Percentiles rank a stretch among this genome's conserved stretches.
Conservation (phyloP, 441 rosid genomes). For the Bruguiera hainesii region DNA sequence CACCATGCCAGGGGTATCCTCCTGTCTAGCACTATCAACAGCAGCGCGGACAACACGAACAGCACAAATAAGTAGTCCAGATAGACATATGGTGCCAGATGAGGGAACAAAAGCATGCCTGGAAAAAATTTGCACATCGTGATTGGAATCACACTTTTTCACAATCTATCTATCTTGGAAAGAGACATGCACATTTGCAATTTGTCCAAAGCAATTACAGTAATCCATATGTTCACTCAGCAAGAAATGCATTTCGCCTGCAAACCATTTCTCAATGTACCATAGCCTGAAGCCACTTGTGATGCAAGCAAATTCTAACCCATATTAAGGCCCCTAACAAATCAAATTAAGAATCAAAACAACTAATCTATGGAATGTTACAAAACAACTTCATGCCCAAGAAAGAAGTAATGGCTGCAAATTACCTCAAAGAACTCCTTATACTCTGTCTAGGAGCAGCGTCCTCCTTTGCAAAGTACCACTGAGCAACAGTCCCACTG, state of each 20-base stretch:
- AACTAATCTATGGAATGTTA: too few species aligned
- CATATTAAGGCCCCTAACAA: too few species aligned
- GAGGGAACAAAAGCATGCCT: conserved; percentile 90
- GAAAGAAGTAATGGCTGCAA: conserved; percentile 5
- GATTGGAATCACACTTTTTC: neutral
- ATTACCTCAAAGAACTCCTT: conserved; percentile 74
- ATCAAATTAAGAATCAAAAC: neutral
- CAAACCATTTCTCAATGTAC: too few species aligned
- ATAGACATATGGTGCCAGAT: conserved; percentile 72
- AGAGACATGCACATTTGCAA: too few species aligned
- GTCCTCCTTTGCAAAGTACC: conserved; percentile 84
- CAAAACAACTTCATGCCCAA: neutral
- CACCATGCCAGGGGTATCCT: conserved; percentile 61
- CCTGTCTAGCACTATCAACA: conserved; percentile 74
- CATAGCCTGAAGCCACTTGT: too few species aligned
- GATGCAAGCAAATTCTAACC: too few species aligned
- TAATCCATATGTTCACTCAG: too few species aligned
- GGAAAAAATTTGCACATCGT: conserved; percentile 10
- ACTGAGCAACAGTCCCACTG: conserved; percentile 78
- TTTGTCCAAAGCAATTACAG: too few species aligned
- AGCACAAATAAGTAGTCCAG: conserved; percentile 66
- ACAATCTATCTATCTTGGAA: too few species aligned
- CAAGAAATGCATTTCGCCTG: too few species aligned
- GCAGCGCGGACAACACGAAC: conserved; percentile 76
- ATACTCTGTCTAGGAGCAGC: conserved; percentile 53